Evolutionary conservation across 345 rosid genomes (phyloP), one percentile per base, ranked within the genome.

Genomic region (Clausena lansium): DNA sequence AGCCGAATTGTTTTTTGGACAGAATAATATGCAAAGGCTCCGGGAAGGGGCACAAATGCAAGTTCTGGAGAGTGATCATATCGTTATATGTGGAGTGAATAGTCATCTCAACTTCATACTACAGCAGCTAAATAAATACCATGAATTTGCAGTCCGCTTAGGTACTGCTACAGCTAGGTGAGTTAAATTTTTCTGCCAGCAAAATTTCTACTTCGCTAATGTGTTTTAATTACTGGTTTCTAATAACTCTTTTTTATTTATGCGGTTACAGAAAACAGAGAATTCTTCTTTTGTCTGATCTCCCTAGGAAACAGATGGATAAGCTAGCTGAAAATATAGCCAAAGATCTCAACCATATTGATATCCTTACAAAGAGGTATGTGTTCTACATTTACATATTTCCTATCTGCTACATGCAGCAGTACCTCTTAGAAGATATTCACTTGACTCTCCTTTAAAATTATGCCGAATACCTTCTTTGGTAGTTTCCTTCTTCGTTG

Each of bases 1-100:
- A 72, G 76, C 24, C 74, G 77, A 57, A 57, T 32, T 15, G 52
- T 78, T 77, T 76, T 74, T 66, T 82, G 79, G 67, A 79, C 89
- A 93, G 99, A 86, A 76, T 84, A 90, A 96, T 83, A 93, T 93
- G 99, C 96, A 88, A 91, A 91, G 75, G 82, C 83, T 96, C 78
- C 87, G 98, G 84, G 99, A 96, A 84, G 99, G 99, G 76, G 98
- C 97, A 70, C 99, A 96, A 83, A 84, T 92, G 82, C 98, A 96
- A 92, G 97, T 96, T 79, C 81, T 85, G 71, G 99, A 96, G 88
- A 67, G 88, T 72, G 98, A 96, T 87, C 98, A 96, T 87, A 92
- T 96, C 47, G 87, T 96, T 76, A 85, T 96, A 71, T 93, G 98
- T 80, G 99, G 98, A 78, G 85, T 92, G 65, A 96, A 90, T 79